Evolutionary conservation across 768 basidiomycete genomes (phyloP).

Genomic region (Podaxis mareebaensis): DNA sequence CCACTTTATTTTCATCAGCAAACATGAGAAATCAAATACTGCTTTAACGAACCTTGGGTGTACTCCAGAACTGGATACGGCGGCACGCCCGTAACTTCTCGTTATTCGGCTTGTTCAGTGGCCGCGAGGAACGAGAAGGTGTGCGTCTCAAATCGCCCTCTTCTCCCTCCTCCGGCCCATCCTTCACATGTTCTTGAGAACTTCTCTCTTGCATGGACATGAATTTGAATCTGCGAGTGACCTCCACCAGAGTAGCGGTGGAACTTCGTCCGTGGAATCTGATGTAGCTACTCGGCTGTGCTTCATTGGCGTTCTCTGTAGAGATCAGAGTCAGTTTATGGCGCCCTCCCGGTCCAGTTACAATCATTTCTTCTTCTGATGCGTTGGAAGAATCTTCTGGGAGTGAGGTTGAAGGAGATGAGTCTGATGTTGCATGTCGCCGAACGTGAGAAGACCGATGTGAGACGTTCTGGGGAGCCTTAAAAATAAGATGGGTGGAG

Average conservation of each 20-base stretch:
- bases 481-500: slow-evolving; percentile 33
- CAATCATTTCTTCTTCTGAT: slow-evolving; percentile 33
- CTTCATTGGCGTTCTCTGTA: slow-evolving; percentile 28
- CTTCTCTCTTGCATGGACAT: slow-evolving; percentile 43
- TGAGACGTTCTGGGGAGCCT: slow-evolving; percentile 18
- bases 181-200: slow-evolving; percentile 1
- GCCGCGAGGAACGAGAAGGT: not conserved
- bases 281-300: slow-evolving; percentile 38
- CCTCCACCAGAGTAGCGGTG: slow-evolving; percentile 52
- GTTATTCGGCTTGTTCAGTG: slow-evolving; percentile 22
- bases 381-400: slow-evolving; percentile 26
- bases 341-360: slow-evolving; percentile 32
- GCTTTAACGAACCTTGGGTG: slow-evolving; percentile 46
- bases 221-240: slow-evolving; percentile 53
- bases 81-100: slow-evolving; percentile 25
- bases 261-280: slow-evolving; percentile 69
- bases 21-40: slow-evolving; percentile 2
- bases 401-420: slow-evolving; percentile 18
- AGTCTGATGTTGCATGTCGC: slow-evolving; percentile 12
- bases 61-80: slow-evolving; percentile 57
- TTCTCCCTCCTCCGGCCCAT: slow-evolving; percentile 19
- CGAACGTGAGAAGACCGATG: not conserved
- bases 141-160: not conserved
- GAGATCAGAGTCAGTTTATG: slow-evolving; percentile 38
- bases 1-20: slow-evolving; percentile 44